Evolutionary conservation across 805 yeast genomes (phyloP), one percentile per base, ranked within the genome.

Genomic region (Candida glaebosa): DNA sequence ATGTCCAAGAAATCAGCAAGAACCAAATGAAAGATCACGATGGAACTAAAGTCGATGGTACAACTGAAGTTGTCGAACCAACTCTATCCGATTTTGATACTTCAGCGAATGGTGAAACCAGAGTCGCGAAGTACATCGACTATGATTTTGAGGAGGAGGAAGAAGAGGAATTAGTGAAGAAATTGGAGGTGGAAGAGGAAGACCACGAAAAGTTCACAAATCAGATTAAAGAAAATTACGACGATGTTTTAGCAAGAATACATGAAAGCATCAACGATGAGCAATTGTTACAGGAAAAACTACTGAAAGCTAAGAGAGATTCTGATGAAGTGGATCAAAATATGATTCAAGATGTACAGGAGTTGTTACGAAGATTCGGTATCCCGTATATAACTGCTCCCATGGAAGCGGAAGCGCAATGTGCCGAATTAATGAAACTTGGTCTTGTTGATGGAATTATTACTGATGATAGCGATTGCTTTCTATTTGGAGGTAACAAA

Each of bases 331-430:
- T 91, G 1, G 85, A 96, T 0, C 76, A 78, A 5, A 77, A 77
- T 1, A 93, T 93, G 97, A 76, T 91, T 18, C 71, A 73, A 30
- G 98, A 93, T 56, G 93, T 95, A 15, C 96, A 93, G 62, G 96
- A 89, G 47, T 68, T 93, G 32, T 67, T 93, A 6, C 76, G 84
- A 20, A 64, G 91, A 40, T 93, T 93, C 69, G 99, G 99, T 1
- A 85, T 93, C 3, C 99, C 99, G 0, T 93, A 79, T 50, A 76
- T 93, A 7, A 87, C 96, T 0, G 97, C 99, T 0, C 99, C 99
- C 1, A 88, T 88, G 90, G 99, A 93, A 63, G 99, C 99, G 1
- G 99, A 93, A 65, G 98, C 99, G 0, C 99, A 93, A 56, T 93
- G 99, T 65, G 96, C 96, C 0, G 87, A 84, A 49, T 63, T 93